Evolutionary conservation across 176 grass and related monocot genomes (phyloP).

Genomic region (Eremochloa ophiuroides): DNA sequence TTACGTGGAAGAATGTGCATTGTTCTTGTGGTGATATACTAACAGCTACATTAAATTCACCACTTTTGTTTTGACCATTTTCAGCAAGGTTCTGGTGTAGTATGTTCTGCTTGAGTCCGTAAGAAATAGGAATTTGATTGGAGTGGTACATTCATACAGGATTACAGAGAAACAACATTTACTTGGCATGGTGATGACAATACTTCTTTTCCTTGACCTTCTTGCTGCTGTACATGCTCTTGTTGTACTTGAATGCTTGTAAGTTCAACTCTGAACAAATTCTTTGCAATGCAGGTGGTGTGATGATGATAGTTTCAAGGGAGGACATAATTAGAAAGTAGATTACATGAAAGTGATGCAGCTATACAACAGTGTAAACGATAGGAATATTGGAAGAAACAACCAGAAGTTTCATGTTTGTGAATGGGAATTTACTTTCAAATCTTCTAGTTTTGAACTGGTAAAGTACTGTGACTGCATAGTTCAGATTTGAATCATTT

Average conservation of each 20-base stretch:
- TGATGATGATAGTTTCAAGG: not conserved
- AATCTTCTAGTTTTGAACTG: not conserved
- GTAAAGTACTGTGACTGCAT: not conserved
- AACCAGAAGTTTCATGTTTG: not conserved
- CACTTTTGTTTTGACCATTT: not conserved
- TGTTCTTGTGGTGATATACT: not conserved
- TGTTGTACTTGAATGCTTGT: not conserved
- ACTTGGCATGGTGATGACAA: not conserved
- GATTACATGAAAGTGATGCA: not conserved
- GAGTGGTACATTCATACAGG: not conserved
- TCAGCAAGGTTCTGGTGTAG: constrained; percentile 37
- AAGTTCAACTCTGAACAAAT: not conserved
- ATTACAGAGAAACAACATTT: not conserved
- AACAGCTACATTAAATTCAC: not conserved
- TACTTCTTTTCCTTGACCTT: not conserved
- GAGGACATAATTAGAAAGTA: not conserved
- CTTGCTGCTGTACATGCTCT: not conserved
- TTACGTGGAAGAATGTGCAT: not conserved
- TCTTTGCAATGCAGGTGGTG: not conserved
- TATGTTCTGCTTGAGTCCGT: constrained; percentile 18
- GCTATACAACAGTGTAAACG: not conserved
- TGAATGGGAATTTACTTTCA: not conserved
- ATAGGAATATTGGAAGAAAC: not conserved
- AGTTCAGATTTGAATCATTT: not conserved
- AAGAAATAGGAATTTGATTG: not conserved